Evolutionary conservation across 257 asterid genomes (phyloP).

Genomic region (Anisodus tanguticus): DNA sequence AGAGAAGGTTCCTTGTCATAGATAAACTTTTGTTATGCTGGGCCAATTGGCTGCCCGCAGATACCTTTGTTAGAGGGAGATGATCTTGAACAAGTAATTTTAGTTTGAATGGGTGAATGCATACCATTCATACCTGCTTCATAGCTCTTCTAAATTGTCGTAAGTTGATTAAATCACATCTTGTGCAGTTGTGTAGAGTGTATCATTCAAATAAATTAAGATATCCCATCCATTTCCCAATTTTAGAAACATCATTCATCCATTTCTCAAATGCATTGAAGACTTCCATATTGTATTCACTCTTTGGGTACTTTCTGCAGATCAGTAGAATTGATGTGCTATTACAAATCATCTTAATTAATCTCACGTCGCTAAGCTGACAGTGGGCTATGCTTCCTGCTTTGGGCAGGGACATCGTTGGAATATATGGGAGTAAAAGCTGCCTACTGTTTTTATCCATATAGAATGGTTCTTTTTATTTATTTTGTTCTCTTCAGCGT

Average conservation of each 20-base stretch:
- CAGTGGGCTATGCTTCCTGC: neutral
- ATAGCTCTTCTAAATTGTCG: neutral
- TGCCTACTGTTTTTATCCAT: neutral
- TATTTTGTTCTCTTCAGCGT: neutral
- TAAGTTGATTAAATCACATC: constrained; percentile 7
- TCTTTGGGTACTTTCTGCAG: neutral
- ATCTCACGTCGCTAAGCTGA: neutral
- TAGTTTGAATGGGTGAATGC: neutral
- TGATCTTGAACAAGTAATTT: neutral
- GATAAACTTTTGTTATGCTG: neutral
- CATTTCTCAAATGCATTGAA: neutral
- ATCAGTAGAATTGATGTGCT: neutral
- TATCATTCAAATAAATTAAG: neutral
- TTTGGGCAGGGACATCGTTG: neutral
- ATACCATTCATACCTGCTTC: neutral
- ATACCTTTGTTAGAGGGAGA: neutral
- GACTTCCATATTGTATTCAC: neutral
- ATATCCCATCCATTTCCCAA: neutral
- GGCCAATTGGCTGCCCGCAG: neutral
- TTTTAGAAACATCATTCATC: neutral
- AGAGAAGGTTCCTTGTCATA: neutral
- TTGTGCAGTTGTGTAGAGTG: neutral
- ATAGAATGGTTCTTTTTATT: neutral
- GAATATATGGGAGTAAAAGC: neutral
- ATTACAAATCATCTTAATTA: neutral